phyloP scores from a whole-genome alignment of 306 rosid genomes.

The Adenanthera pavonina region DNA sequence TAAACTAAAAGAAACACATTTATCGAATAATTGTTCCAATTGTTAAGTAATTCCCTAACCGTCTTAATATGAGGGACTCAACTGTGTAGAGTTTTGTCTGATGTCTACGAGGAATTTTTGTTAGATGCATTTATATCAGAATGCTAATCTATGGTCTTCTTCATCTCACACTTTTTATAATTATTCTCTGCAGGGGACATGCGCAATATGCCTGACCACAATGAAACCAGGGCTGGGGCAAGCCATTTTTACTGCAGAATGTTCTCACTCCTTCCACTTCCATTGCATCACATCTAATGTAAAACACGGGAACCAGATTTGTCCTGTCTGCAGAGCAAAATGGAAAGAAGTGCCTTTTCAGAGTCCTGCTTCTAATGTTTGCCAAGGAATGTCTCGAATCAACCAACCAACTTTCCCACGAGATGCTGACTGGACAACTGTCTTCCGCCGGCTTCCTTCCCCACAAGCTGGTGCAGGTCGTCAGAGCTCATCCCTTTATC shows the following conservation, averaged over 20 bases:
- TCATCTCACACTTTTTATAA: conserved; percentile 42
- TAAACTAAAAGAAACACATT: neutral
- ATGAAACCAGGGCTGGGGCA: conserved; percentile 84
- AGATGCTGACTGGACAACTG: conserved; percentile 59
- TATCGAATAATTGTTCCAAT: neutral
- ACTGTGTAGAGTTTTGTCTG: conserved; percentile 14
- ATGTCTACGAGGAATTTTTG: conserved; percentile 3
- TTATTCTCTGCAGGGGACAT: conserved; percentile 60
- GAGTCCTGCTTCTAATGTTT: conserved; percentile 54
- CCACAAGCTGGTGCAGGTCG: conserved; percentile 48
- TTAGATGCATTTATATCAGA: conserved; percentile 3
- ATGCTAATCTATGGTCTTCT: neutral
- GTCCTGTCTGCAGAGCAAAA: conserved; percentile 91
- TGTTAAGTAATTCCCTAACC: neutral
- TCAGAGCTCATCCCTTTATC: conserved; percentile 48
- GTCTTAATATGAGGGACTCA: conserved; percentile 18
- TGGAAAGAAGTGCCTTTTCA: conserved; percentile 96
- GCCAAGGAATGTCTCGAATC: conserved; percentile 51
- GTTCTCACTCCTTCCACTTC: conserved; percentile 95
- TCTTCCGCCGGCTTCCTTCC: conserved; percentile 57
- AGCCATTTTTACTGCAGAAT: conserved; percentile 97
- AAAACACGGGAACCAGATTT: conserved; percentile 81
- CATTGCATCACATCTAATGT: conserved; percentile 93
- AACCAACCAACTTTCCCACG: conserved; percentile 52
- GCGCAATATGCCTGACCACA: conserved; percentile 85